These are phyloP conservation scores for Penicillium malachiteum DNA, from an alignment of 495 filamentous ascomycete genomes.

Conservation along the genomic window DNA sequence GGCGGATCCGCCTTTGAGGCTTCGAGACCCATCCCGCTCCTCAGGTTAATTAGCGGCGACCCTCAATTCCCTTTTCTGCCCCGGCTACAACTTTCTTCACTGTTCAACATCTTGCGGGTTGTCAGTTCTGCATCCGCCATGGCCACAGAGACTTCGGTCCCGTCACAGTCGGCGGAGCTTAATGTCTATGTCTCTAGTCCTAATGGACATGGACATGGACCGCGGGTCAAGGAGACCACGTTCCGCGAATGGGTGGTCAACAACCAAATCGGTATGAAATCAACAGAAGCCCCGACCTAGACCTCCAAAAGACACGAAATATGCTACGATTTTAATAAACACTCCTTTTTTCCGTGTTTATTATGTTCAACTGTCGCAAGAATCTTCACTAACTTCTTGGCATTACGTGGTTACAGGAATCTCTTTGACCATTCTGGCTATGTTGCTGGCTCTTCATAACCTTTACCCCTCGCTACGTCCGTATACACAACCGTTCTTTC, in stretches of 20 bases:
- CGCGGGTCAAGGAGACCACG: constrained; percentile 44
- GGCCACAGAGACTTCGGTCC: constrained; percentile 33
- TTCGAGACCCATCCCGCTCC: constrained; percentile 25
- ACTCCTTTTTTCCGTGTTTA: background rate
- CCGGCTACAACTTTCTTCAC: constrained; percentile 10
- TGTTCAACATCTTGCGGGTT: constrained; percentile 11
- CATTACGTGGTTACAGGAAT: constrained; percentile 53
- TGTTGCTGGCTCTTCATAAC: constrained; percentile 74
- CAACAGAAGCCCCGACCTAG: background rate
- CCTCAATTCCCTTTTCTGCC: constrained; percentile 18
- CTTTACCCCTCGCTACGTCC: constrained; percentile 73
- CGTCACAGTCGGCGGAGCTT: constrained; percentile 35
- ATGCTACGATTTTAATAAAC: no score
- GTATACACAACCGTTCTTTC: constrained; percentile 82
- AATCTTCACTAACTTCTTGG: constrained; percentile 12
- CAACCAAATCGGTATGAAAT: constrained; percentile 53
- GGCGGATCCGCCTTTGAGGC: constrained; percentile 24
- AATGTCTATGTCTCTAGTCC: constrained; percentile 45
- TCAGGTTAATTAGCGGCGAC: constrained; percentile 23
- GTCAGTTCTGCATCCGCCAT: constrained; percentile 23
- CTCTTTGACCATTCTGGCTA: constrained; percentile 72
- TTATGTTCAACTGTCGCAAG: background rate
- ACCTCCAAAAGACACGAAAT: no score
- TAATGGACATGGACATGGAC: constrained; percentile 14
- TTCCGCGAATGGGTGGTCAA: constrained; percentile 52